These are phyloP conservation scores for Solanum dulcamara DNA, from an alignment of 257 asterid genomes.

Conservation along the genomic window DNA sequence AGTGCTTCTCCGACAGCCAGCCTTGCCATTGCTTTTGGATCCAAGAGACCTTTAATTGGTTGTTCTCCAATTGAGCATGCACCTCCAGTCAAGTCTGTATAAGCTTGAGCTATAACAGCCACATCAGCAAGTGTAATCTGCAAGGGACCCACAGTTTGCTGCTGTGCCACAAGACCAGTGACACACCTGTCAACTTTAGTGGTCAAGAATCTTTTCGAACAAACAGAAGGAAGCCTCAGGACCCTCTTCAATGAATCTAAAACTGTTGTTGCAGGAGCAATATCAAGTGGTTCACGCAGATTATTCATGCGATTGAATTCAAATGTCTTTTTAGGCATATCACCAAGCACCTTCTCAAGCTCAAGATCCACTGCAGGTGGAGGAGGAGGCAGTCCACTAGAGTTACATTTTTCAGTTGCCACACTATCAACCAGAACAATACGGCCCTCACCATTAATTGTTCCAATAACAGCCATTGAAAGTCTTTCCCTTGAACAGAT, in stretches of 20 bases:
- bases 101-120: conserved; percentile 83
- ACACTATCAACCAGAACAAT: conserved; percentile 54
- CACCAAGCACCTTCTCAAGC: conserved; percentile 96
- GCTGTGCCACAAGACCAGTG: conserved; percentile 96
- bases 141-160: conserved; percentile 97
- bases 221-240: conserved; percentile 80
- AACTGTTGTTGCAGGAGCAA: conserved; percentile 64
- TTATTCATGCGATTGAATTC: conserved; percentile 41
- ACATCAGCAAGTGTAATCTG: conserved; percentile 87
- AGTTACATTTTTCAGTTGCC: conserved; percentile 32
- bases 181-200: conserved; percentile 95
- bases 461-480: conserved; percentile 87
- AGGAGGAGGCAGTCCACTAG: conserved; percentile 60
- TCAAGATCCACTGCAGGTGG: conserved; percentile 97
- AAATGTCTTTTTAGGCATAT: conserved; percentile 94
- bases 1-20: conserved; percentile 91
- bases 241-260: conserved; percentile 70
- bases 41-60: conserved; percentile 81
- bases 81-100: conserved; percentile 72
- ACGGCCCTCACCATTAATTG: conserved; percentile 77
- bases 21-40: conserved; percentile 69
- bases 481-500: conserved; percentile 87
- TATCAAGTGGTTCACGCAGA: conserved; percentile 63
- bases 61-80: conserved; percentile 93
- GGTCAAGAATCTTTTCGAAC: conserved; percentile 85